Percentiles rank a stretch among this genome's conserved stretches.
These are phyloP conservation scores for Barnettozyma botsteinii DNA, from an alignment of 805 yeast species.

Conservation along the genomic window DNA sequence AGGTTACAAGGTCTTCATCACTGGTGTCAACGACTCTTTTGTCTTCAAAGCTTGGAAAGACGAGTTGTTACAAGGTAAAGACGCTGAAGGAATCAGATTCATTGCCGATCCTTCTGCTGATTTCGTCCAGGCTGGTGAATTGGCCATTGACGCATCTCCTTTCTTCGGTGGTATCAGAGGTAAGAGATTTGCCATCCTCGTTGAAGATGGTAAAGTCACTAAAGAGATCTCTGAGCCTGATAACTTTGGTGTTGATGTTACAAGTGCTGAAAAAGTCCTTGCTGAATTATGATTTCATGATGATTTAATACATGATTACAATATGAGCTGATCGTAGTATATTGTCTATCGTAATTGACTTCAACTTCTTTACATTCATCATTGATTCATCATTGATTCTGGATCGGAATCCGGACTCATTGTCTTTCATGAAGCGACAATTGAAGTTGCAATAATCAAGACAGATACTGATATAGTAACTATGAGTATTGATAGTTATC, in stretches of 20 bases:
- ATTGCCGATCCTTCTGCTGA: slow-evolving; percentile 79
- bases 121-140: slow-evolving; percentile 59
- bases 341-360: too few species aligned
- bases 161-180: slow-evolving; percentile 74
- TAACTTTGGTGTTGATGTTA: slow-evolving; percentile 57
- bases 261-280: slow-evolving; percentile 35
- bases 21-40: slow-evolving; percentile 83
- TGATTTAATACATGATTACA: too few species aligned
- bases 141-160: slow-evolving; percentile 67
- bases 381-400: too few species aligned
- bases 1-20: slow-evolving; percentile 65
- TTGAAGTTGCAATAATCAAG: not conserved
- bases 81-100: slow-evolving; percentile 38
- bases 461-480: too few species aligned
- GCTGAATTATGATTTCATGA: slow-evolving; percentile 14
- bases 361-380: too few species aligned
- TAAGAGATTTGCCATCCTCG: slow-evolving; percentile 68
- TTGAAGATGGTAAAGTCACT: slow-evolving; percentile 68
- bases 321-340: too few species aligned
- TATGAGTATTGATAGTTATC: too few species aligned
- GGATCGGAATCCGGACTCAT: not conserved
- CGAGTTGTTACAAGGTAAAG: slow-evolving; percentile 23
- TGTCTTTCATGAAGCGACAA: not conserved
- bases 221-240: slow-evolving; percentile 76
- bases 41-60: slow-evolving; percentile 80